Evolutionary conservation across 2,329 filamentous ascomycete genomes (phyloP).

Genomic region (Phyllosticta ampelicida): DNA sequence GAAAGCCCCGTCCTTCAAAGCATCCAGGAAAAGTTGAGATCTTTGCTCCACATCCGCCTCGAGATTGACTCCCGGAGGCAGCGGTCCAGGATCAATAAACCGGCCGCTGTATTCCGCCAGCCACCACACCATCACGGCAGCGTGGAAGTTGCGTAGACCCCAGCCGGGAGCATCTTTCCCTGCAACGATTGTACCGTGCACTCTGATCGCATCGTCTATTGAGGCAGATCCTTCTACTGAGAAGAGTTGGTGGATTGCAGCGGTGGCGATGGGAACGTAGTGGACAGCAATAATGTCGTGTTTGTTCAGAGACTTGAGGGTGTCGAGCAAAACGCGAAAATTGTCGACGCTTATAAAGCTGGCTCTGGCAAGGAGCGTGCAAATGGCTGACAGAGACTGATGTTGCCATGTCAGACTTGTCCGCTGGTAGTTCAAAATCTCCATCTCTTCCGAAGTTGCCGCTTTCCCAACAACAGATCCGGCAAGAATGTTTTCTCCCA

Average conservation of each 20-base stretch:
- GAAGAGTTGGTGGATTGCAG: conserved; percentile 33
- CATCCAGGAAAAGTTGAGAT: conserved; percentile 61
- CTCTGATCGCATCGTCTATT: conserved; percentile 55
- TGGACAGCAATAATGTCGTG: conserved; percentile 71
- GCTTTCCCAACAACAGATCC: conserved; percentile 62
- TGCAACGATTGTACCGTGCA: conserved; percentile 59
- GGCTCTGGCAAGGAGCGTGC: conserved; percentile 67
- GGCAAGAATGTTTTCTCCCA: conserved; percentile 66
- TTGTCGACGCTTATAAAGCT: conserved; percentile 60
- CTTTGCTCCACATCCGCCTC: conserved; percentile 57
- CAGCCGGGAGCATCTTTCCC: conserved; percentile 58
- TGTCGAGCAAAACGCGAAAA: conserved; percentile 59
- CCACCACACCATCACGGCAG: conserved; percentile 75
- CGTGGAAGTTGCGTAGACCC: conserved; percentile 64
- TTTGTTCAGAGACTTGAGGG: conserved; percentile 59
- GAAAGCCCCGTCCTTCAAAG: conserved; percentile 79
- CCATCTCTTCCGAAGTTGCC: conserved; percentile 50
- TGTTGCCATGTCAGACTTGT: conserved; percentile 79
- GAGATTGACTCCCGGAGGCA: conserved; percentile 50
- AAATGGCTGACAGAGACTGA: conserved; percentile 72
- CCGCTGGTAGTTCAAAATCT: conserved; percentile 71
- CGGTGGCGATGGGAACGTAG: conserved; percentile 67
- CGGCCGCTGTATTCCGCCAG: conserved; percentile 85
- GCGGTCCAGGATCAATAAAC: conserved; percentile 59
- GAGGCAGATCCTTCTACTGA: conserved; percentile 27